phyloP scores from a whole-genome alignment of 2,329 filamentous ascomycete species.

The Sordariomycetes sp. region DNA sequence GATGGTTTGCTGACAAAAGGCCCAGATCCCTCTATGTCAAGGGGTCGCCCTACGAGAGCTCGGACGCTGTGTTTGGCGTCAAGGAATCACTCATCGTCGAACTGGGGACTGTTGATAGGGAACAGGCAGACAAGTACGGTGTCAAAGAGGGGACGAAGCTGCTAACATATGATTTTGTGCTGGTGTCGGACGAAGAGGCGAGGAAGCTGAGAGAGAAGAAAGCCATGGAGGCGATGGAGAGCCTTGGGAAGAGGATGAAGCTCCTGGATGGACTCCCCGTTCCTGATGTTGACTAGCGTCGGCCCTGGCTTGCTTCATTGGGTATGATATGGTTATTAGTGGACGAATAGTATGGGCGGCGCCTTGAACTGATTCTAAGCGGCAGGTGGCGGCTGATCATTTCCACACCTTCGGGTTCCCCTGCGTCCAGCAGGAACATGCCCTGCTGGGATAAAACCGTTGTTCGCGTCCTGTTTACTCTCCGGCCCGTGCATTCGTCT shows the following conservation, averaged over 20 bases:
- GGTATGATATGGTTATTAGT: too few species aligned
- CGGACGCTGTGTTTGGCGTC: constrained; percentile 78
- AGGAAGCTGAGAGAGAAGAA: constrained; percentile 50
- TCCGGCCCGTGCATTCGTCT: too few species aligned
- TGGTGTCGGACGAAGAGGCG: constrained; percentile 62
- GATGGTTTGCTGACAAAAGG: too few species aligned
- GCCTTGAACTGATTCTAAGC: too few species aligned
- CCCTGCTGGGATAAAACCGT: too few species aligned
- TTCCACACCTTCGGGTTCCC: too few species aligned
- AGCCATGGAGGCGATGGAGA: constrained; percentile 55
- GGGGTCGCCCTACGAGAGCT: constrained; percentile 70
- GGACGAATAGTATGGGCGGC: too few species aligned
- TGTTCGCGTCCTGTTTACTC: too few species aligned
- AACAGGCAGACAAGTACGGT: constrained; percentile 52
- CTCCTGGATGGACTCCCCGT: constrained; percentile 67
- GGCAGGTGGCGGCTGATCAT: too few species aligned
- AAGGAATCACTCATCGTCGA: constrained; percentile 71
- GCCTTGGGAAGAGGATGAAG: constrained; percentile 57
- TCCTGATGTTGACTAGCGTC: constrained; percentile 52
- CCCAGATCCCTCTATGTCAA: constrained; percentile 70
- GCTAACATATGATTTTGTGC: constrained; percentile 65
- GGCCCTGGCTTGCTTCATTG: too few species aligned
- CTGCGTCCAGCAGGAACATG: too few species aligned
- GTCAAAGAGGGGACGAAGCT: constrained; percentile 47
- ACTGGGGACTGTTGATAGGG: constrained; percentile 35